Percentiles rank a stretch among this genome's conserved stretches.
Conservation (phyloP, 164 flowering plant genomes). For the Berberis vulgaris region DNA sequence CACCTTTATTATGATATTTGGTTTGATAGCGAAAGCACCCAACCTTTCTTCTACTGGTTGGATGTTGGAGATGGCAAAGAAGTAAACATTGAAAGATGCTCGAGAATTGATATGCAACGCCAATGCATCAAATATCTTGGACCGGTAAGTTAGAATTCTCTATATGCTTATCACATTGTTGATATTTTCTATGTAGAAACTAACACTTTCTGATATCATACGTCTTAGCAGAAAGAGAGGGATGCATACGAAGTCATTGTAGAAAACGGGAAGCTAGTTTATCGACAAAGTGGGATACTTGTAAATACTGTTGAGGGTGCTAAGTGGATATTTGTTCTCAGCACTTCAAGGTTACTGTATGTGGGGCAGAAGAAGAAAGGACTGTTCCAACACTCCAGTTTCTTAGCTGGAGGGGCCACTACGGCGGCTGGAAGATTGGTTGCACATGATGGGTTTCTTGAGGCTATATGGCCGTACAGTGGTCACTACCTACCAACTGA, state of each 20-base stretch:
- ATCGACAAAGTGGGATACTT: conserved; percentile 33
- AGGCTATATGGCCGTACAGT: conserved; percentile 81
- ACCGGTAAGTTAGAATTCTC: conserved; percentile 38
- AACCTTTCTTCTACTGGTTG: conserved; percentile 32
- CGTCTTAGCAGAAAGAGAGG: conserved; percentile 53
- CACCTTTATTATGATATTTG: neutral
- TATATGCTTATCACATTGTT: no score
- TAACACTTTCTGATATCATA: neutral
- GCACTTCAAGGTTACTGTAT: conserved; percentile 52
- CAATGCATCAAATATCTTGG: conserved; percentile 76
- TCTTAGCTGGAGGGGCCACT: conserved; percentile 67
- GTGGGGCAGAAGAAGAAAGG: conserved; percentile 75
- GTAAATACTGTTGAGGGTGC: conserved; percentile 40
- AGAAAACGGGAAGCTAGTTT: conserved; percentile 51
- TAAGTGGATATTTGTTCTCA: conserved; percentile 78
- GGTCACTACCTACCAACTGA: conserved; percentile 81
- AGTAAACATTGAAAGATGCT: conserved; percentile 41
- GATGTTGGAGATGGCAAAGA: conserved; percentile 77
- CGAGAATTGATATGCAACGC: conserved; percentile 39
- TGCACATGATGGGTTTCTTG: conserved; percentile 51
- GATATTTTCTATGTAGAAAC: neutral
- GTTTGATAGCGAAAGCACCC: neutral
- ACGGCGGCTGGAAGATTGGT: conserved; percentile 71
- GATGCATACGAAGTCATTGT: conserved; percentile 57
- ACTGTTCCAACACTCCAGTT: conserved; percentile 74